Percentiles rank a stretch among this genome's conserved stretches.
Evolutionary conservation across 805 yeast species (phyloP).

Genomic region (Metschnikowia anglica): DNA sequence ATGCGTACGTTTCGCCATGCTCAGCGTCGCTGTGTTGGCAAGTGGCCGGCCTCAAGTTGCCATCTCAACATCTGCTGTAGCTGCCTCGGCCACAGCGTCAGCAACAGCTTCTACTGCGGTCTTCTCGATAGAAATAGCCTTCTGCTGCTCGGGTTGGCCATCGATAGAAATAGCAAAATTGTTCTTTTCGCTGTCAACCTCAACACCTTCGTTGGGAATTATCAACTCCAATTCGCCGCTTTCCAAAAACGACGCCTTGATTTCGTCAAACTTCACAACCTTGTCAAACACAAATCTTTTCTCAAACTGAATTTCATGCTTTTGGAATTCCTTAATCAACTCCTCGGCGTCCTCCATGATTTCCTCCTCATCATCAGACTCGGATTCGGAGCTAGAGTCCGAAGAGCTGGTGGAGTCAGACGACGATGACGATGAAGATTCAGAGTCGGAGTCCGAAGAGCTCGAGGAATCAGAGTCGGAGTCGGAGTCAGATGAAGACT

Average conservation of each 20-base stretch:
- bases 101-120: constrained; percentile 15
- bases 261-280: constrained; percentile 35
- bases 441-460: constrained; percentile 12
- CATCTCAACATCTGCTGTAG: constrained; percentile 22
- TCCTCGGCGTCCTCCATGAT: constrained; percentile 39
- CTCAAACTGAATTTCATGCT: constrained; percentile 43
- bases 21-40: constrained; percentile 1
- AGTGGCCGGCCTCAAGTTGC: constrained; percentile 13
- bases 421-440: constrained; percentile 12
- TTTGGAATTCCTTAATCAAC: constrained; percentile 38
- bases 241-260: constrained; percentile 37
- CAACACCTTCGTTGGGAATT: constrained; percentile 35
- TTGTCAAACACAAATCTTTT: constrained; percentile 45
- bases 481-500: constrained; percentile 10
- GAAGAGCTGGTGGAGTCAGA: constrained; percentile 9
- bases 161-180: constrained; percentile 30
- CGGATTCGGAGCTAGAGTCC: constrained; percentile 15
- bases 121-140: constrained; percentile 15
- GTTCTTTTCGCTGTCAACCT: constrained; percentile 22
- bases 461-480: constrained; percentile 7
- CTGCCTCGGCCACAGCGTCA: constrained; percentile 17
- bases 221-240: constrained; percentile 43
- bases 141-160: constrained; percentile 16
- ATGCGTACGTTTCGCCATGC: constrained; percentile 6
- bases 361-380: constrained; percentile 29